Conservation (phyloP, 2,329 filamentous ascomycete species). For the Graphilbum ipis-grandicollis region DNA sequence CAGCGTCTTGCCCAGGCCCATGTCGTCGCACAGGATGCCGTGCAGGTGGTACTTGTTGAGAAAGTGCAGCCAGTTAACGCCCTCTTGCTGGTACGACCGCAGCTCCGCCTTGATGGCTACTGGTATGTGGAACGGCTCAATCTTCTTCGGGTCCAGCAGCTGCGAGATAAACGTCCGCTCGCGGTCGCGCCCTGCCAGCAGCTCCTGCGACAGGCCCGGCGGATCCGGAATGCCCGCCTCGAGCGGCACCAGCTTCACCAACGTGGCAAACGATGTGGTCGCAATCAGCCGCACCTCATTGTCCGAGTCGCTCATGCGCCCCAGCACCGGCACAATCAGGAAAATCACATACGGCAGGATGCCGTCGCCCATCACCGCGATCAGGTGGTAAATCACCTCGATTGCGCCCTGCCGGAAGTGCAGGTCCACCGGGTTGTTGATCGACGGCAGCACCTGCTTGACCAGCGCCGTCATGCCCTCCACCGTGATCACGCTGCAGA, state of each 20-base stretch:
- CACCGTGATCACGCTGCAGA: constrained; percentile 91
- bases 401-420: constrained; percentile 84
- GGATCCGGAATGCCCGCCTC: constrained; percentile 96
- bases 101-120: constrained; percentile 95
- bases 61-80: constrained; percentile 97
- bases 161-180: constrained; percentile 95
- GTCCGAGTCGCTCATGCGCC: constrained; percentile 96
- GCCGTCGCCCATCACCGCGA: constrained; percentile 92
- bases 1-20: constrained; percentile 94
- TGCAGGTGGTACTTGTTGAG: constrained; percentile 96
- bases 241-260: constrained; percentile 91
- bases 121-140: constrained; percentile 83
- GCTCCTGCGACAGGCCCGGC: constrained; percentile 72
- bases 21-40: constrained; percentile 95
- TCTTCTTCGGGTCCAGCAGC: constrained; percentile 90
- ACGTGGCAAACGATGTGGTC: constrained; percentile 89
- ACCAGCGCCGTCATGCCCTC: constrained; percentile 93
- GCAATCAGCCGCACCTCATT: constrained; percentile 88
- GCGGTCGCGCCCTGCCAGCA: constrained; percentile 78
- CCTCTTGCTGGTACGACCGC: constrained; percentile 93
- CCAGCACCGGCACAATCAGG: constrained; percentile 89
- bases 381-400: constrained; percentile 90
- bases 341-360: constrained; percentile 98
- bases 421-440: constrained; percentile 78
- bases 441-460: constrained; percentile 78